These are phyloP conservation scores for Trichoderma koningiopsis DNA, from an alignment of 2,329 filamentous ascomycete genomes.

Conservation along the genomic window DNA sequence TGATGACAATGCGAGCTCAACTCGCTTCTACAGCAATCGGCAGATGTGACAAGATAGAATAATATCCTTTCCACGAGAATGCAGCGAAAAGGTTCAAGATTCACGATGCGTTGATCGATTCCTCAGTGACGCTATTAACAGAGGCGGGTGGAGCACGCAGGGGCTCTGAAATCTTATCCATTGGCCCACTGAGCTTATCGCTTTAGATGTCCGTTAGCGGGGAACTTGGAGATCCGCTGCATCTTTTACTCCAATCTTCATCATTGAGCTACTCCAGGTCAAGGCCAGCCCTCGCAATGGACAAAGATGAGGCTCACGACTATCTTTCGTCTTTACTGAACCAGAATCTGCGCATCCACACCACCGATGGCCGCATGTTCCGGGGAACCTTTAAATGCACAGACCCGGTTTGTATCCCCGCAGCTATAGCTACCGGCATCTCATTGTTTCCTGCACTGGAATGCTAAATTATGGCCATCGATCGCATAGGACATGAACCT, in stretches of 20 bases:
- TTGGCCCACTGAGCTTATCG: conserved; percentile 12
- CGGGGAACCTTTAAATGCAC: conserved; percentile 92
- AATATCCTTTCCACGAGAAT: background rate
- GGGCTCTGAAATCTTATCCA: conserved; percentile 6
- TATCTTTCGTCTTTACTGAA: conserved; percentile 71
- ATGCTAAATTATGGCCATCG: background rate
- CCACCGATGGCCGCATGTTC: conserved; percentile 84
- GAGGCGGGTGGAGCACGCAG: background rate
- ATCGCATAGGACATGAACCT: conserved; percentile 77
- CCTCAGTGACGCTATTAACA: conserved; percentile 17
- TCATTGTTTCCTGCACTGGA: too few species aligned
- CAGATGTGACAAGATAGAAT: background rate
- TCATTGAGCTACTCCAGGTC: background rate
- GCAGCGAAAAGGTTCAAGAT: conserved; percentile 14
- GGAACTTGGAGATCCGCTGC: background rate
- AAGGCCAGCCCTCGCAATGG: conserved; percentile 39
- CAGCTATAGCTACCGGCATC: background rate
- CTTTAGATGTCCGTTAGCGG: background rate
- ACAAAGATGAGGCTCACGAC: conserved; percentile 54
- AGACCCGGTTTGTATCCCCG: conserved; percentile 67
- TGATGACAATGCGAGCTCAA: background rate
- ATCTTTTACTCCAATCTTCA: conserved; percentile 5
- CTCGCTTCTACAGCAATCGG: conserved; percentile 1
- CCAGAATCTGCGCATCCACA: conserved; percentile 76
- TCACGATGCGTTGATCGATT: conserved; percentile 14